Conservation (phyloP, 495 filamentous ascomycete species). For the Aspergillus diversus region DNA sequence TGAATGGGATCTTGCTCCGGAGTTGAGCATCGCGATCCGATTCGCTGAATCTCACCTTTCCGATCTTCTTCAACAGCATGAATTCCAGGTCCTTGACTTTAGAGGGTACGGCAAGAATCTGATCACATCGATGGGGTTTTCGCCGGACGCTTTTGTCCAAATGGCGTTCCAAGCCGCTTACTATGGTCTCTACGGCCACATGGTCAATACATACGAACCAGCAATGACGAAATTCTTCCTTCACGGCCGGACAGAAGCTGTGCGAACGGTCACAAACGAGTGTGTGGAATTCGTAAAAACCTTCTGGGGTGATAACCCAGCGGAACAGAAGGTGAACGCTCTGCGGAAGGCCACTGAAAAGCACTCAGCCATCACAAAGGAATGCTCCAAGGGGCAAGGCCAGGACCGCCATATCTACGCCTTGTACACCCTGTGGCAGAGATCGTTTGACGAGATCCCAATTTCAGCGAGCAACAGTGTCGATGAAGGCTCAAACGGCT, state of each 20-base stretch:
- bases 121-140: conserved; percentile 95
- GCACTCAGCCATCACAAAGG: conserved; percentile 78
- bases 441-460: conserved; percentile 72
- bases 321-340: conserved; percentile 80
- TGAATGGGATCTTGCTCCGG: conserved; percentile 96
- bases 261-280: conserved; percentile 82
- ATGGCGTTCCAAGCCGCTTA: conserved; percentile 99
- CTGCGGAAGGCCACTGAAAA: conserved; percentile 81
- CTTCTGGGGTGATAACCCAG: conserved; percentile 91
- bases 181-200: conserved; percentile 92
- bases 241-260: conserved; percentile 93
- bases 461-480: conserved; percentile 53
- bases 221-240: conserved; percentile 96
- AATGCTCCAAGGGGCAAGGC: conserved; percentile 90
- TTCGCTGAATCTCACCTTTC: conserved; percentile 96
- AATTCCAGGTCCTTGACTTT: conserved; percentile 93
- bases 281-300: conserved; percentile 84
- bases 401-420: conserved; percentile 94
- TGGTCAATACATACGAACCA: conserved; percentile 96
- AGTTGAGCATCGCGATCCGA: conserved; percentile 85
- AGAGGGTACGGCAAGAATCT: conserved; percentile 91
- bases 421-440: conserved; percentile 93
- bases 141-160: conserved; percentile 95
- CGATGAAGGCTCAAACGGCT: conserved; percentile 63
- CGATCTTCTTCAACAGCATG: conserved; percentile 94